A percentile compares a stretch with the other conserved stretches of the same genome.
phyloP scores from a whole-genome alignment of 2,329 filamentous ascomycete species.

The Claviceps sp. region DNA sequence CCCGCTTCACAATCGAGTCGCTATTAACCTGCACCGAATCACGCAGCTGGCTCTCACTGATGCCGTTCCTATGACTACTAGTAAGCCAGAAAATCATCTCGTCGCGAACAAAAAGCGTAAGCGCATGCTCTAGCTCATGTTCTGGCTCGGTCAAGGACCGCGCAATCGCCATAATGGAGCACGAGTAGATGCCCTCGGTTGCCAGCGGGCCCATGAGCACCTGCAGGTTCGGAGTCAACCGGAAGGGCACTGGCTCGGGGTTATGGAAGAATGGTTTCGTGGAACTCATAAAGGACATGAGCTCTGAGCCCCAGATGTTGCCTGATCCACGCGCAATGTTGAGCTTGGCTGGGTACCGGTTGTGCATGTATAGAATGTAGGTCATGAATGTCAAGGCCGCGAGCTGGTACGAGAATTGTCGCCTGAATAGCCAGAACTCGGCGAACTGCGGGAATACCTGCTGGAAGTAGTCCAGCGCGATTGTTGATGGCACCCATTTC shows the following conservation, averaged over 20 bases:
- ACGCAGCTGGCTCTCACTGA: slow-evolving; percentile 52
- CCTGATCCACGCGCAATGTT: slow-evolving; percentile 78
- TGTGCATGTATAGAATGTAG: slow-evolving; percentile 94
- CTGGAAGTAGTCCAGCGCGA: slow-evolving; percentile 84
- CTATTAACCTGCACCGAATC: slow-evolving; percentile 77
- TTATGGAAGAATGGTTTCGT: slow-evolving; percentile 87
- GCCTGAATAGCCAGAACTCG: slow-evolving; percentile 97
- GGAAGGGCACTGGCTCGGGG: slow-evolving; percentile 91
- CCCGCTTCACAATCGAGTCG: slow-evolving; percentile 83
- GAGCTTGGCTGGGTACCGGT: slow-evolving; percentile 90
- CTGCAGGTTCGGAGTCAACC: slow-evolving; percentile 90
- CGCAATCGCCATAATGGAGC: slow-evolving; percentile 90
- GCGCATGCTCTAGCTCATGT: slow-evolving; percentile 83
- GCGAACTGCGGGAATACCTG: slow-evolving; percentile 74
- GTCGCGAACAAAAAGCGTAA: slow-evolving; percentile 89
- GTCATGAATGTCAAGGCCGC: slow-evolving; percentile 96
- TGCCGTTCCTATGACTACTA: slow-evolving; percentile 49
- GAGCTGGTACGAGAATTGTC: slow-evolving; percentile 92
- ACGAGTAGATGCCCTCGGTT: slow-evolving; percentile 92
- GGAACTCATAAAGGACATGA: slow-evolving; percentile 79
- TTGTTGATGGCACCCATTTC: slow-evolving; percentile 73
- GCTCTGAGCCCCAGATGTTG: slow-evolving; percentile 91
- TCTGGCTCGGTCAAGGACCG: slow-evolving; percentile 83
- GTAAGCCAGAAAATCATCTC: slow-evolving; percentile 98
- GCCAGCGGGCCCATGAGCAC: slow-evolving; percentile 91